These are phyloP conservation scores for Colletotrichum spinosum DNA, from an alignment of 2,329 filamentous ascomycete genomes.

Conservation along the genomic window DNA sequence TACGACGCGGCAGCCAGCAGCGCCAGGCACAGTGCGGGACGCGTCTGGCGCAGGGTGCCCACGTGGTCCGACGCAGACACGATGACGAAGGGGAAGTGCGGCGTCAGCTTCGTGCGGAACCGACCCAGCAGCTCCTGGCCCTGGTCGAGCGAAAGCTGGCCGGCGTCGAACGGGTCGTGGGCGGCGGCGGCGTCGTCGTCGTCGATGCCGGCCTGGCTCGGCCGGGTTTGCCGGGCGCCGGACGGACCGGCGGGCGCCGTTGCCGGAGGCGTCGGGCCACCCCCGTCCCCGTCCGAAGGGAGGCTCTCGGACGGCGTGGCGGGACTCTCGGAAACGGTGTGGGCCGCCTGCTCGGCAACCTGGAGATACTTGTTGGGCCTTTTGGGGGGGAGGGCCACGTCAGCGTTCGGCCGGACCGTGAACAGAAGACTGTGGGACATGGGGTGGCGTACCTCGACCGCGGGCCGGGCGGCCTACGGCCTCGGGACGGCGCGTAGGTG, in stretches of 20 bases:
- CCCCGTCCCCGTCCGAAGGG: constrained; percentile 3
- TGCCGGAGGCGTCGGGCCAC: constrained; percentile 4
- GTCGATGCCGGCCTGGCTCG: not conserved
- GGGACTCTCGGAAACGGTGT: constrained; percentile 16
- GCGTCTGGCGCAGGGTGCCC: constrained; percentile 39
- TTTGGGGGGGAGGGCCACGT: not conserved
- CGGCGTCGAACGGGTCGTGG: constrained; percentile 40
- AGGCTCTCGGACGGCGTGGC: constrained; percentile 12
- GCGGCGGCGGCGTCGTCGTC: not conserved
- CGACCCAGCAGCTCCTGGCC: constrained; percentile 43
- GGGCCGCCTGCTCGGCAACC: constrained; percentile 14
- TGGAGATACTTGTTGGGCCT: constrained; percentile 25
- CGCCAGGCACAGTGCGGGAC: constrained; percentile 44
- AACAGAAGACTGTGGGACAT: not conserved
- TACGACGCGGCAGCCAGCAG: constrained; percentile 43
- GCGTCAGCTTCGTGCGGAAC: constrained; percentile 42
- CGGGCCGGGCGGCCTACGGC: constrained; percentile 39
- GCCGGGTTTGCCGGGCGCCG: not conserved
- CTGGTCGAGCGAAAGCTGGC: constrained; percentile 39
- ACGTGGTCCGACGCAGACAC: constrained; percentile 38
- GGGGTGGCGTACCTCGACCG: constrained; percentile 25
- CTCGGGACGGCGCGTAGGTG: constrained; percentile 45
- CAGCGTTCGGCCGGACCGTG: not conserved
- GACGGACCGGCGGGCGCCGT: not conserved
- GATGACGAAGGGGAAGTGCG: constrained; percentile 46